phyloP scores from a whole-genome alignment of 495 filamentous ascomycete genomes.

The Tuber brumale region DNA sequence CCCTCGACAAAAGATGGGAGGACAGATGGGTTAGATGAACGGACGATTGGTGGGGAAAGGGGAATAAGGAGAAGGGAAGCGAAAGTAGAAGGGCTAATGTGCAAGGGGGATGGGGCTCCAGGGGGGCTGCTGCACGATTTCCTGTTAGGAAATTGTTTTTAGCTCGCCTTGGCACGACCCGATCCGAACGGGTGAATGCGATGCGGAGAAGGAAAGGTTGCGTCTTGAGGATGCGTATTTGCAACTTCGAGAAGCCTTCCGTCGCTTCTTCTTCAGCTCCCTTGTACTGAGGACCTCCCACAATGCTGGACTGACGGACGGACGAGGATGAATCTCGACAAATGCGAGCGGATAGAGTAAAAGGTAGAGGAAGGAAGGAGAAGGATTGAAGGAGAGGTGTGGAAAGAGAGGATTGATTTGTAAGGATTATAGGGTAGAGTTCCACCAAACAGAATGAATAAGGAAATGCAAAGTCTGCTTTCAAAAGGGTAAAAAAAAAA shows the following conservation, averaged over 20 bases:
- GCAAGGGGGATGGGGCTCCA: conserved; percentile 27
- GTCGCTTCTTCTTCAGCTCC: conserved; percentile 14
- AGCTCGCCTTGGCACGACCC: conserved; percentile 28
- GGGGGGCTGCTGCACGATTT: conserved; percentile 31
- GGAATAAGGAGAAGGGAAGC: conserved; percentile 21
- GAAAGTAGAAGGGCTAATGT: conserved; percentile 30
- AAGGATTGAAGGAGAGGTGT: conserved; percentile 15
- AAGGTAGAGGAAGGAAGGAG: conserved; percentile 11
- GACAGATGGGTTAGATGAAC: conserved; percentile 26
- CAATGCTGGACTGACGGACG: conserved; percentile 10
- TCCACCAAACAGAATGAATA: conserved; percentile 1
- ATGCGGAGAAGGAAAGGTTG: conserved; percentile 19
- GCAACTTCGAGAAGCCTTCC: conserved; percentile 35
- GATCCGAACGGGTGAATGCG: conserved; percentile 27
- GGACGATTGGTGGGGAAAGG: conserved; percentile 23
- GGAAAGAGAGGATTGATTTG: conserved; percentile 17
- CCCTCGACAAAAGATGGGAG: background rate
- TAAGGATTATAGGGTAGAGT: conserved; percentile 5
- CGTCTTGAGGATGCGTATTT: conserved; percentile 13
- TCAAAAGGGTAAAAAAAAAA: background rate
- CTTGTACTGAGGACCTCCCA: conserved; percentile 23
- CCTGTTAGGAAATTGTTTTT: conserved; percentile 27
- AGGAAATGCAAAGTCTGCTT: background rate
- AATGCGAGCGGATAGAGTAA: conserved; percentile 34
- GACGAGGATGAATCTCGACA: conserved; percentile 20